Percentiles rank a stretch among this genome's conserved stretches.
phyloP scores from a whole-genome alignment of 2,329 filamentous ascomycete species.

The Fusarium tuaranense region DNA sequence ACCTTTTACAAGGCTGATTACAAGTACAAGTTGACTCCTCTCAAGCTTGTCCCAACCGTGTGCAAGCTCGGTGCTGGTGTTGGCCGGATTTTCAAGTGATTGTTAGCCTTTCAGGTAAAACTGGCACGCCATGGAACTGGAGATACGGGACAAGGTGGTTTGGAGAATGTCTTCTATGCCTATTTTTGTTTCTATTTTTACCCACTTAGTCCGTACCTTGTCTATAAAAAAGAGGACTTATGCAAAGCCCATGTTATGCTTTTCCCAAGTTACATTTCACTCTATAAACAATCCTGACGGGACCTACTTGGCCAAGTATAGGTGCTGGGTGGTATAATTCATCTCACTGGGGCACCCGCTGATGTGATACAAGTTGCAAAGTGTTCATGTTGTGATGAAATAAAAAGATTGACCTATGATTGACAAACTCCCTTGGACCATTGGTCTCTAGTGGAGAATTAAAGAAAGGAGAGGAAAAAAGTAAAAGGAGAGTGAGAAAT shows the following conservation, averaged over 20 bases:
- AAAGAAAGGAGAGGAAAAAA: no score
- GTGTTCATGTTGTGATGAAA: no score
- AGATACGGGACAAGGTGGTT: not conserved
- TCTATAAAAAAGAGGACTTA: not conserved
- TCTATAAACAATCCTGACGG: no score
- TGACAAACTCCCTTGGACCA: no score
- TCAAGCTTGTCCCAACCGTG: conserved; percentile 54
- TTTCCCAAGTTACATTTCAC: not conserved
- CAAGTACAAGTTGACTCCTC: conserved; percentile 59
- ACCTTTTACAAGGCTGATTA: conserved; percentile 62
- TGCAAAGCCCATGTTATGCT: not conserved
- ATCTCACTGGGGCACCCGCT: no score
- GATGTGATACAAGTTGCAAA: no score
- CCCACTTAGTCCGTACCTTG: not conserved
- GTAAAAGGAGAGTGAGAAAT: no score
- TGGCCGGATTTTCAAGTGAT: conserved; percentile 53
- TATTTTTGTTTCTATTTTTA: not conserved
- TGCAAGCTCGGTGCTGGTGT: conserved; percentile 59
- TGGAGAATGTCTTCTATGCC: not conserved
- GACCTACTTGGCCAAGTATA: not conserved
- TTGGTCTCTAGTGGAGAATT: no score
- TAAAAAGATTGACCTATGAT: no score
- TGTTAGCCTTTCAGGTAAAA: not conserved
- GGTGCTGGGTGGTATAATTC: not conserved
- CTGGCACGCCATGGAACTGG: no score